Conservation (phyloP, 768 basidiomycete species). For the Cyclocybe cylindracea region DNA sequence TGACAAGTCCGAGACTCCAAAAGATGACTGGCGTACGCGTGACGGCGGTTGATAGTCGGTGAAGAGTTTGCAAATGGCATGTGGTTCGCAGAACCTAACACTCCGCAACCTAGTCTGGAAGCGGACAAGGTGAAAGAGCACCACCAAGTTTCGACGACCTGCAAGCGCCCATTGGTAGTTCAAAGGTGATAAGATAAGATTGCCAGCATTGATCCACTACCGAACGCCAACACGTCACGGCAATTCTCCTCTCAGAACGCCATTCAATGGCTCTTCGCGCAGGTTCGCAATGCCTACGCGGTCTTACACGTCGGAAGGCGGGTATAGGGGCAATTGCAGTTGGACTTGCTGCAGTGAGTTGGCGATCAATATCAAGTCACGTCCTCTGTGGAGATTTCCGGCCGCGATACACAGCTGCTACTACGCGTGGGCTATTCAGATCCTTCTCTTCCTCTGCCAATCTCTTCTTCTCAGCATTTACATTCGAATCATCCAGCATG, state of each 20-base stretch:
- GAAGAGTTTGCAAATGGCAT: background rate
- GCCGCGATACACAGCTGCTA: constrained; percentile 23
- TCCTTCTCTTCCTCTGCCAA: constrained; percentile 30
- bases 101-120: too few species aligned
- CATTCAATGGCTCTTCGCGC: constrained; percentile 30
- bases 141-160: background rate
- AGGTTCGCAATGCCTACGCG: constrained; percentile 23
- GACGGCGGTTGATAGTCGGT: background rate
- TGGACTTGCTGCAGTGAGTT: constrained; percentile 39
- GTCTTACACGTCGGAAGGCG: constrained; percentile 20
- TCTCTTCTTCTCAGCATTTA: constrained; percentile 28
- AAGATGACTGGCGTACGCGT: background rate
- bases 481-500: constrained; percentile 38
- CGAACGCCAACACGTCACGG: constrained; percentile 5
- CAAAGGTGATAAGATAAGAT: constrained; percentile 32
- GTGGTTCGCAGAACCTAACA: too few species aligned
- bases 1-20: too few species aligned
- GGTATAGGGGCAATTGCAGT: constrained; percentile 38
- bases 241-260: constrained; percentile 2
- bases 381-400: constrained; percentile 41
- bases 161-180: background rate
- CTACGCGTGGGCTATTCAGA: constrained; percentile 23
- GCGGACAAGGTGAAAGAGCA: too few species aligned
- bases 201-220: background rate
- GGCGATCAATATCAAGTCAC: constrained; percentile 38